Conservation (phyloP, 257 asterid species). For the Solanum sitiens region DNA sequence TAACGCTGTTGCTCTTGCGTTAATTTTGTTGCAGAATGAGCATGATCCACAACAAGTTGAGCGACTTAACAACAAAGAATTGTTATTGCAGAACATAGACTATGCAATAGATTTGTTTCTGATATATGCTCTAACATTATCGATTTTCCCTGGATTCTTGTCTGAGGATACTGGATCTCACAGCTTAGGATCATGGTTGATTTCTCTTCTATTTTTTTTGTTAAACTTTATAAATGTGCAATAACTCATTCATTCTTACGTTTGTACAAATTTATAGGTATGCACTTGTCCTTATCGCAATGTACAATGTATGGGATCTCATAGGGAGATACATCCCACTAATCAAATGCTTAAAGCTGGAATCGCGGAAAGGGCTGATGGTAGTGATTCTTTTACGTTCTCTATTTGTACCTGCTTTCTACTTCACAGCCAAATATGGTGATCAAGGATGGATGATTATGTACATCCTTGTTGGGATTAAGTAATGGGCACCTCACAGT, state of each 20-base stretch:
- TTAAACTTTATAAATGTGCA: background rate
- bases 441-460: constrained; percentile 44
- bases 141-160: constrained; percentile 38
- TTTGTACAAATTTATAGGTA: constrained; percentile 16
- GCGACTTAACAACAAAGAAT: constrained; percentile 26
- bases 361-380: constrained; percentile 20
- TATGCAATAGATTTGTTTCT: constrained; percentile 30
- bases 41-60: constrained; percentile 4
- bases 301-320: constrained; percentile 40
- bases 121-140: constrained; percentile 22
- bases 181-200: constrained; percentile 31
- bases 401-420: constrained; percentile 28
- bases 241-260: background rate
- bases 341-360: constrained; percentile 15
- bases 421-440: constrained; percentile 31
- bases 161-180: constrained; percentile 36
- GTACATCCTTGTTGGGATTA: constrained; percentile 24
- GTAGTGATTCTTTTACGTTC: constrained; percentile 9
- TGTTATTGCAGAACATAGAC: constrained; percentile 21
- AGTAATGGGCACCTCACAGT: constrained; percentile 35
- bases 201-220: background rate
- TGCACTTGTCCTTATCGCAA: constrained; percentile 25
- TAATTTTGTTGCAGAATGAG: constrained; percentile 6
- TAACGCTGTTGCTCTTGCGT: background rate
- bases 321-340: constrained; percentile 34